Base-by-base conservation (phyloP, 345 rosid species). In the Mercurialis annua region DNA sequence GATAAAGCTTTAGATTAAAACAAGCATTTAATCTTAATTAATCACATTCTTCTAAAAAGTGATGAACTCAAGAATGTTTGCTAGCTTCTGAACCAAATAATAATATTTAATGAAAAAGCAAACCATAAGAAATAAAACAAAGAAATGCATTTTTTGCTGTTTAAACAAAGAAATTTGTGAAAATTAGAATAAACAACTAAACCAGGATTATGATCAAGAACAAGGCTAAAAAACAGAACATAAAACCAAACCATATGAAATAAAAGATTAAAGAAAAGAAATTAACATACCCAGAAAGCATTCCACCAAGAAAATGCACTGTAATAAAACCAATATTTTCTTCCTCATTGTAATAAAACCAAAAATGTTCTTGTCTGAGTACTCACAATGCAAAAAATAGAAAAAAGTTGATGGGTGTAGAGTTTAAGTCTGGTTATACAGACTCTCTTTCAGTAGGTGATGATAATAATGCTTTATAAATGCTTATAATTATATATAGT, bases 231-330 rank as follows among this genome's bases (percentile, higher is more conserved):
- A n/a, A 9, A n/a, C 7, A 9, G 20, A 16, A n/a, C 54, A 50
- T n/a, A 10, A 14, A 34, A 12, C n/a, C 48, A 51, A 26, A 49
- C 29, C 54, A 44, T 53, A 30, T 31, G 20, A 48, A n/a, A n/a
- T n/a, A n/a, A n/a, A n/a, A 34, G 26, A 40, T 36, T 9, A 36
- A 36, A 50, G n/a, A 9, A 40, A 29, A n/a, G 1, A 66, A 30
- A 65, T 31, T 36, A 62, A 47, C 67, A 71, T 76, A 78, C 85
- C 81, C 47, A 74, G 59, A 59, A 4, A 68, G 74, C 75, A 79
- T 11, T 53, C 66, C 52, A 79, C 17, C 49, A 79, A 29, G 5
- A 74, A 62, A 43, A 76, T 62, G 29, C 68, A 70, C 30, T 65
- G 78, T 14, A 40, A 1, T 40, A 72, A 43, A 51, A 70, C 36